Percentiles rank a stretch among this genome's conserved stretches.
phyloP scores from a whole-genome alignment of 2,329 filamentous ascomycete genomes.

The Cyphellophora europaea region DNA sequence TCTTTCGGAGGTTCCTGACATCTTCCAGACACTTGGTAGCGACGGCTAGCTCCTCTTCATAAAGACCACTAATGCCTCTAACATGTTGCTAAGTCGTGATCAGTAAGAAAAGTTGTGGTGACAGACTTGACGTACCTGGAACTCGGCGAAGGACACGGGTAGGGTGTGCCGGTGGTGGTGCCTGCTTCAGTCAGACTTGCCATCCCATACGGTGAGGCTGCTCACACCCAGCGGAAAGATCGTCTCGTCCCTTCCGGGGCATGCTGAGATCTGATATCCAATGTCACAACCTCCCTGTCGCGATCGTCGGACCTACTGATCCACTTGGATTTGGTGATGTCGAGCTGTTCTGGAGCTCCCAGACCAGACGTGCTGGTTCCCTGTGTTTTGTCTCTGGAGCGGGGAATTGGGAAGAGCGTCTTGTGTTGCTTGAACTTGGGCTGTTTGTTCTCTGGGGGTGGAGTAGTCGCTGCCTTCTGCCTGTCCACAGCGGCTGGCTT shows the following conservation, averaged over 20 bases:
- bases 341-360: background rate
- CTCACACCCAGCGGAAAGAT: conserved; percentile 21
- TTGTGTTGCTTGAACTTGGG: background rate
- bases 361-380: background rate
- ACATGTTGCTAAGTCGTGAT: too few species aligned
- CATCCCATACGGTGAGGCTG: too few species aligned
- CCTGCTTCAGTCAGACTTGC: too few species aligned
- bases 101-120: too few species aligned
- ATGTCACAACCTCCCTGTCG: background rate
- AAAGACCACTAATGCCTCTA: background rate
- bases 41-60: background rate
- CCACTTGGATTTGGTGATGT: background rate
- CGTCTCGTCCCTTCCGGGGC: conserved; percentile 13
- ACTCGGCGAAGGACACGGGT: background rate
- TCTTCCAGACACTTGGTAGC: conserved; percentile 1
- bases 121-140: too few species aligned
- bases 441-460: too few species aligned
- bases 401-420: background rate
- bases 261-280: background rate
- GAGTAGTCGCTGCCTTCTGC: too few species aligned
- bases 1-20: background rate
- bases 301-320: background rate
- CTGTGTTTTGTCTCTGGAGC: background rate
- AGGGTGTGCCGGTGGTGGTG: background rate
- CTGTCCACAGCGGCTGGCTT: background rate